Conservation (phyloP, 2,329 filamentous ascomycete genomes). For the Alternaria arbusti region DNA sequence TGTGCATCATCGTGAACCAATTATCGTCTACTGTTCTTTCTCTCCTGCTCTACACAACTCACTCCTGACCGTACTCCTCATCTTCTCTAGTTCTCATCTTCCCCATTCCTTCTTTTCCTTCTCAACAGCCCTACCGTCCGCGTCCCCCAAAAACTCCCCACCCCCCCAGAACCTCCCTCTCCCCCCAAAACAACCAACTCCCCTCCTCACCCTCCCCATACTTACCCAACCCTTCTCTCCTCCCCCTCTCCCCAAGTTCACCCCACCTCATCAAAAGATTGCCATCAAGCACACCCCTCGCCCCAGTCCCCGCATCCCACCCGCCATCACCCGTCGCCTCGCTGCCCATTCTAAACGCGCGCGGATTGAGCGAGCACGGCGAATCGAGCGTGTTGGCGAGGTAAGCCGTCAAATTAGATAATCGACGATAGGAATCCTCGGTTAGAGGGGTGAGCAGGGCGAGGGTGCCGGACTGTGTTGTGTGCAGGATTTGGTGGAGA, state of each 20-base stretch:
- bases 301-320: slow-evolving; percentile 50
- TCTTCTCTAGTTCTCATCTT: too few species aligned
- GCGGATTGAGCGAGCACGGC: slow-evolving; percentile 80
- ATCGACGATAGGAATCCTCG: slow-evolving; percentile 81
- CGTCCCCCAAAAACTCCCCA: slow-evolving; percentile 60
- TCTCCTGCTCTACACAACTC: too few species aligned
- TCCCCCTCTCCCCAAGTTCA: slow-evolving; percentile 74
- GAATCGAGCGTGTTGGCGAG: slow-evolving; percentile 75
- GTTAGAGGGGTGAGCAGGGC: slow-evolving; percentile 77
- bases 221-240: slow-evolving; percentile 75
- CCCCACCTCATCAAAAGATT: slow-evolving; percentile 75
- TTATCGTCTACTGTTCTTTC: too few species aligned
- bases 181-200: slow-evolving; percentile 70
- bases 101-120: too few species aligned
- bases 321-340: slow-evolving; percentile 42
- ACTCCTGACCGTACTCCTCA: too few species aligned
- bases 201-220: slow-evolving; percentile 70
- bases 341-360: slow-evolving; percentile 71
- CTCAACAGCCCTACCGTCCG: neutral
- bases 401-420: slow-evolving; percentile 81
- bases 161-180: slow-evolving; percentile 71
- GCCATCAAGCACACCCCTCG: slow-evolving; percentile 78
- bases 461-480: slow-evolving; percentile 70
- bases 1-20: too few species aligned
- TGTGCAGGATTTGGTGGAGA: slow-evolving; percentile 42